Conservation (phyloP, 371 early-diverging fungal genomes). For the Zychaea mexicana region DNA sequence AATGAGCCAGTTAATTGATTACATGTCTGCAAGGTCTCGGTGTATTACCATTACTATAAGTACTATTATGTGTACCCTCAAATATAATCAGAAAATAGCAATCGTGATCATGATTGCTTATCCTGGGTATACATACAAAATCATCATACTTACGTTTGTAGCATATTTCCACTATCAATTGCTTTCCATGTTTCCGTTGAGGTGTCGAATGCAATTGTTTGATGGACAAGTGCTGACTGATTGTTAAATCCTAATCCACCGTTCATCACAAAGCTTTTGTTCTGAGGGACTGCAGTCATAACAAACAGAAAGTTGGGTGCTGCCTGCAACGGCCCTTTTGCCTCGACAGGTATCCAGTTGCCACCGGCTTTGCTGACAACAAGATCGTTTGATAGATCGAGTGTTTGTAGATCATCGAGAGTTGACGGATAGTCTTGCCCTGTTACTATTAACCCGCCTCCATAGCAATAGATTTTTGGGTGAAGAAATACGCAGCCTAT, state of each 20-base stretch:
- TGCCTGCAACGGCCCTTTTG: not conserved
- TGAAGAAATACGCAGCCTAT: not conserved
- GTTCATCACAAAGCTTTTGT: slow-evolving; percentile 1
- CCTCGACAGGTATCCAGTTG: not conserved
- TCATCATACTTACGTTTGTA: slow-evolving; percentile 11
- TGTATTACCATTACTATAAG: too few species aligned
- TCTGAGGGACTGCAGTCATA: not conserved
- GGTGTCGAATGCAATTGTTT: slow-evolving; percentile 2
- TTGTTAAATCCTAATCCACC: slow-evolving; percentile 11
- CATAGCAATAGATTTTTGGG: slow-evolving; percentile 9
- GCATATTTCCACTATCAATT: not conserved
- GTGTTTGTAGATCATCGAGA: not conserved
- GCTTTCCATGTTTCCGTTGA: not conserved
- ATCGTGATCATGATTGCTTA: too few species aligned
- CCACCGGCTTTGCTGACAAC: not conserved
- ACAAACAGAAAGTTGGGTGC: slow-evolving; percentile 10
- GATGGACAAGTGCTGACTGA: not conserved
- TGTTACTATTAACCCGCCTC: not conserved
- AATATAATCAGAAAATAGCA: not conserved
- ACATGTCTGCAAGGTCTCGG: too few species aligned
- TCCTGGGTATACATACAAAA: too few species aligned
- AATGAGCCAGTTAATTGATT: not conserved
- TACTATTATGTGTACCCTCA: too few species aligned
- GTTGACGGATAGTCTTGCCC: not conserved
- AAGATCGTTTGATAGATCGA: slow-evolving; percentile 4